Percentiles rank a stretch among this genome's conserved stretches.
Conservation (phyloP, 345 rosid species). For the Lepidium africanum region DNA sequence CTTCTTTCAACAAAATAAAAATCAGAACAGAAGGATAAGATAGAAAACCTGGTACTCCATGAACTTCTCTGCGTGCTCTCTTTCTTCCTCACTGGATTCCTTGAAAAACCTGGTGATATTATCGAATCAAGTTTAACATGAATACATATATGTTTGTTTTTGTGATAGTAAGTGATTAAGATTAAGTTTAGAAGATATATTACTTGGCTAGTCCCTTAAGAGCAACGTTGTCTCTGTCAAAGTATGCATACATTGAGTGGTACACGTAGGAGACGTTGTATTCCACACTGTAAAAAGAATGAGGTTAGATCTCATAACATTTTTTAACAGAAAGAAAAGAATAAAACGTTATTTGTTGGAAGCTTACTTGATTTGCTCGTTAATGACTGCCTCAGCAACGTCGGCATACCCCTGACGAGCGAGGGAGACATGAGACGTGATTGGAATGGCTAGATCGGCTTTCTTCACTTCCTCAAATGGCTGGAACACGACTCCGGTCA, state of each 20-base stretch:
- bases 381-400: conserved; percentile 51
- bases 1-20: background rate
- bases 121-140: background rate
- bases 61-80: conserved; percentile 73
- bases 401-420: conserved; percentile 58
- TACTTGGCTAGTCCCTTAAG: conserved; percentile 75
- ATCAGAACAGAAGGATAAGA: background rate
- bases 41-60: conserved; percentile 73
- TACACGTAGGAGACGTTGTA: conserved; percentile 70
- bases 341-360: too few species aligned
- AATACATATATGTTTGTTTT: background rate
- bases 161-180: background rate
- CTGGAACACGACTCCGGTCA: conserved; percentile 60
- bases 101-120: conserved; percentile 53
- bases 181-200: background rate
- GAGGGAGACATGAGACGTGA: conserved; percentile 52
- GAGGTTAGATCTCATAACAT: background rate
- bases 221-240: conserved; percentile 79
- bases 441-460: conserved; percentile 44
- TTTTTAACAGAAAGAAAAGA: background rate
- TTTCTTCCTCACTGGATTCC: conserved; percentile 87
- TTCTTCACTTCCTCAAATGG: conserved; percentile 80
- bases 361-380: conserved; percentile 85
- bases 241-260: conserved; percentile 80
- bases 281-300: conserved; percentile 52